Conservation (phyloP, 2,329 filamentous ascomycete genomes). For the Sclerotinia borealis region DNA sequence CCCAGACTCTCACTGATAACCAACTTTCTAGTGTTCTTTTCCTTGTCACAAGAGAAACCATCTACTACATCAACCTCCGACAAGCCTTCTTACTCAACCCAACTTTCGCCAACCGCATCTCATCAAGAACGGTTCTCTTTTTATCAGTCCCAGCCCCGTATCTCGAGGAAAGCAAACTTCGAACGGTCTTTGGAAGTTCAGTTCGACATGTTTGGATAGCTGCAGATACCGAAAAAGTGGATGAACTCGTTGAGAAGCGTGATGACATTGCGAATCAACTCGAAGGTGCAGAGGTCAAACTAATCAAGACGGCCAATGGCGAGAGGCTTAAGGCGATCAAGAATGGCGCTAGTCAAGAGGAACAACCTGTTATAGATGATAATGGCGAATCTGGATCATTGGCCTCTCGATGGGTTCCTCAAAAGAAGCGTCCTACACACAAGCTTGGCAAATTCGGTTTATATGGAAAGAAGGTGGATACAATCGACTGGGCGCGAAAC, state of each 20-base stretch:
- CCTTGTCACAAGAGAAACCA: slow-evolving; percentile 77
- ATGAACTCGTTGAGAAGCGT: slow-evolving; percentile 74
- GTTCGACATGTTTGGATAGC: slow-evolving; percentile 83
- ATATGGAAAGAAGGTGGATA: slow-evolving; percentile 85
- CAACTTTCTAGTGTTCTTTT: slow-evolving; percentile 58
- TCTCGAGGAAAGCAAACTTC: slow-evolving; percentile 68
- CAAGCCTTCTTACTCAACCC: slow-evolving; percentile 89
- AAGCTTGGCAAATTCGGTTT: slow-evolving; percentile 61
- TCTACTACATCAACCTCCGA: slow-evolving; percentile 88
- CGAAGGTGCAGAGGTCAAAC: slow-evolving; percentile 78
- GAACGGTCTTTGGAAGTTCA: slow-evolving; percentile 73
- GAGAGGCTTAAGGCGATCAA: slow-evolving; percentile 63
- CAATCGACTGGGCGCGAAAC: slow-evolving; percentile 79
- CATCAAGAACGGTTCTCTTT: slow-evolving; percentile 84
- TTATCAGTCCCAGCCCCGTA: slow-evolving; percentile 76
- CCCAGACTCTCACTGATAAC: background rate
- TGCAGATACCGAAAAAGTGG: slow-evolving; percentile 68
- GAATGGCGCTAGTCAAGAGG: slow-evolving; percentile 46
- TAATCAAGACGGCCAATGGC: slow-evolving; percentile 73
- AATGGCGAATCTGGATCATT: slow-evolving; percentile 64
- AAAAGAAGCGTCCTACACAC: slow-evolving; percentile 72
- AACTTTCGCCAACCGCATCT: slow-evolving; percentile 76
- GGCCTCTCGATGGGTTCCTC: slow-evolving; percentile 67
- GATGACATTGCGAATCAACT: slow-evolving; percentile 75
- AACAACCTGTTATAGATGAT: slow-evolving; percentile 41